These are phyloP conservation scores for Hypoxylon cercidicola DNA, from an alignment of 495 filamentous ascomycete species.

Conservation along the genomic window DNA sequence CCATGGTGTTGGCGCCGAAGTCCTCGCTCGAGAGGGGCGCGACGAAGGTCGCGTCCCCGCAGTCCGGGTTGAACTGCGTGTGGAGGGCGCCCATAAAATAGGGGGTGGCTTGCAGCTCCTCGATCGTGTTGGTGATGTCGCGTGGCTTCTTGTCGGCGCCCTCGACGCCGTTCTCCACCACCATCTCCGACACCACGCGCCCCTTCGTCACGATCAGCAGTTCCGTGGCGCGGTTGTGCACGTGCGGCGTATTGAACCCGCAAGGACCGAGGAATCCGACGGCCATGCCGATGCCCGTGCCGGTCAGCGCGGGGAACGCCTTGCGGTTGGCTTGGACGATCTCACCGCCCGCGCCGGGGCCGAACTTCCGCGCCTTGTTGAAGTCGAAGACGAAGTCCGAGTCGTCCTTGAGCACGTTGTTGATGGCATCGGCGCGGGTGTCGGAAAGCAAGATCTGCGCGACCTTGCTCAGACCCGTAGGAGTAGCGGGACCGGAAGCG, in stretches of 20 bases:
- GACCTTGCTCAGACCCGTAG: conserved; percentile 34
- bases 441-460: conserved; percentile 40
- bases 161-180: conserved; percentile 59
- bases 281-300: conserved; percentile 47
- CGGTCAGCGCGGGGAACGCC: conserved; percentile 56
- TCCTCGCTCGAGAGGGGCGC: conserved; percentile 62
- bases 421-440: conserved; percentile 42
- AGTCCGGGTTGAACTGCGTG: conserved; percentile 64
- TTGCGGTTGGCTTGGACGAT: conserved; percentile 51
- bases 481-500: conserved; percentile 3
- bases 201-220: conserved; percentile 56
- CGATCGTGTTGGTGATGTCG: conserved; percentile 50
- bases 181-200: conserved; percentile 57
- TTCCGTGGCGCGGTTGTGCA: conserved; percentile 58
- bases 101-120: conserved; percentile 55
- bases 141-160: conserved; percentile 25
- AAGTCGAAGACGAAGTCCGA: conserved; percentile 54
- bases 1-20: conserved; percentile 57
- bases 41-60: conserved; percentile 60
- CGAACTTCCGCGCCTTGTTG: conserved; percentile 41
- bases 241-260: conserved; percentile 61
- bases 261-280: conserved; percentile 57
- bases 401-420: conserved; percentile 46
- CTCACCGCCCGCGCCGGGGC: conserved; percentile 50
- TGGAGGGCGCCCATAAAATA: conserved; percentile 64